Evolutionary conservation across 192 early-diverging fungal genomes (phyloP), one percentile per base, ranked within the genome.

Genomic region (Coemansia sp.): DNA sequence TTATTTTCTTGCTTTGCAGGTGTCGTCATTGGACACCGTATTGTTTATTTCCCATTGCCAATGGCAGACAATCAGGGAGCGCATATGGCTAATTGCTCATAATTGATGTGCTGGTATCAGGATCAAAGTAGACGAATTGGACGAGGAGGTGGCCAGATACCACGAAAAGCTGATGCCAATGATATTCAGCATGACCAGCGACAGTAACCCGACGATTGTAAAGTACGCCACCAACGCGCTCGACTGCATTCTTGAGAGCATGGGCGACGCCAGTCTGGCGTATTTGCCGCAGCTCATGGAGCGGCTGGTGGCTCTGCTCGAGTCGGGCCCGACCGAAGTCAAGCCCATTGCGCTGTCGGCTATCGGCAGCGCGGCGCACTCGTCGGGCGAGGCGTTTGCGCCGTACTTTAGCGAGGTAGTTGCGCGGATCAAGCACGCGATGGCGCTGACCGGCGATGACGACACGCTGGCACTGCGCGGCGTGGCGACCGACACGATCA

Each of bases 351-450:
- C 91, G 21, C 84, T 89, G 21, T 90, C 89, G 19, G 93, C 93
- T 19, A 89, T 96, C 55, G 94, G 94, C 14, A 93, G 90, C 57
- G 91, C 91, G 14, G 94, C 94, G n/a, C 89, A 94, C 78, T 88
- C 93, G 34, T 85, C 93, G 15, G 88, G 88, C 26, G 71, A 82
- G 48, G 81, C 74, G 59, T 78, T 80, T 72, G 53, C 68, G 44
- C 89, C 91, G 15, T 96, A 94, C 79, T 95, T 95, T 83, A 71
- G 64, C 22, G 76, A 83, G 51, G 84, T 93, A 19, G 83, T 91
- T 42, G 78, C 81, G 46, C 85, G 90, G 52, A 76, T 95, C 50
- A 82, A 78, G 25, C 77, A 85, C 42, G 74, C 90, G 28, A 95
- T 94, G 89, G 77, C 85, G 9, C 64, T 93, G 57, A 75, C 85